Base-by-base conservation (phyloP, 1,139 yeast species). In the Suhomyces terraborum region DNA sequence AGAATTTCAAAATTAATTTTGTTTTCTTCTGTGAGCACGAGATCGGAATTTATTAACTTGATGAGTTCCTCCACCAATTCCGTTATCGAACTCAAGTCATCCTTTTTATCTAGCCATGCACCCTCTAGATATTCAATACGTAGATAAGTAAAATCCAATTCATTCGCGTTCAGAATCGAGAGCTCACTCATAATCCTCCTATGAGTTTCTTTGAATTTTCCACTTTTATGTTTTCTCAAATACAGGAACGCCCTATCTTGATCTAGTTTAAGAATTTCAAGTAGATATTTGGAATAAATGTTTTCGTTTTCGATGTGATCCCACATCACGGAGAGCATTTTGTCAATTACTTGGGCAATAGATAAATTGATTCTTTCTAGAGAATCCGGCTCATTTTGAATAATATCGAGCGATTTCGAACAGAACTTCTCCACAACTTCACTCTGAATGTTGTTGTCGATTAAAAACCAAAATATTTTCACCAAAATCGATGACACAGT, bases 91-190 rank as follows among this genome's bases (percentile, higher is more conserved):
- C 35, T 47, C 4, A 24, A 4, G 16, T 40, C 31, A n/a, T 25
- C 23, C 4, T 30, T 22, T 10, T 51, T 32, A 47, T 63, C 67
- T 14, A 43, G 29, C 36, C 62, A 61, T 1, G 61, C 47, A 13
- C 64, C 57, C 47, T 72, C 77, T 23, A 69, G 49, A 35, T 64
- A 62, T 34, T 72, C 76, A 19, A 69, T 57, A 35, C 64, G 67
- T 8, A 70, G 55, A 3, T 56, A 47, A 8, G 62, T 49, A 41
- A 66, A 62, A 26, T 55, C 65, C 4, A 55, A 43, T 34, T 57
- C 58, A 14, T 58, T 53, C 2, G 54, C 36, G 36, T 47, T 43
- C 3, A 54, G 45, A 37, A 43, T 45, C 20, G 67, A 51, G 2
- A 67, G 47, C 29, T 67, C 70, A 31, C 58, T 54, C 54, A 71